Evolutionary conservation across 2,329 filamentous ascomycete genomes (phyloP).

Genomic region (Curvularia eragrostidis): DNA sequence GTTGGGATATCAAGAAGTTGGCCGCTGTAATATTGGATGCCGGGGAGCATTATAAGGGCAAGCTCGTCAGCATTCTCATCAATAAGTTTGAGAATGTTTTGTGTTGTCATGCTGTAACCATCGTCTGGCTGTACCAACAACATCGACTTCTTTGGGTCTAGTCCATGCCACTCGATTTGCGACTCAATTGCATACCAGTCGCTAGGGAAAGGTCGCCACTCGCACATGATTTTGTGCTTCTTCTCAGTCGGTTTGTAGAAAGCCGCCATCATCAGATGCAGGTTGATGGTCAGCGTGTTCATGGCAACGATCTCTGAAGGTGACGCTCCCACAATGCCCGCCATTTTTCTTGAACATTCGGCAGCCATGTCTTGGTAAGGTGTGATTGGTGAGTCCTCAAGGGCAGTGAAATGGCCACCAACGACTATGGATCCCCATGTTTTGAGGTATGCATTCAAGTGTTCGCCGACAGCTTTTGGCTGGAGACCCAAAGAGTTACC

Average conservation of each 20-base stretch:
- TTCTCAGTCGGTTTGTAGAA: slow-evolving; percentile 75
- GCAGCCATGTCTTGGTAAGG: slow-evolving; percentile 82
- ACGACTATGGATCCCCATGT: slow-evolving; percentile 87
- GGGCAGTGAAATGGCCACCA: slow-evolving; percentile 76
- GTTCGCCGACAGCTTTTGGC: slow-evolving; percentile 70
- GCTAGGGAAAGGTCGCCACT: slow-evolving; percentile 88
- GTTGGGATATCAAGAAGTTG: slow-evolving; percentile 81
- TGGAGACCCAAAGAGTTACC: slow-evolving; percentile 90
- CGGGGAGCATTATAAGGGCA: slow-evolving; percentile 79
- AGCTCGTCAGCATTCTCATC: slow-evolving; percentile 74
- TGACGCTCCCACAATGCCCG: slow-evolving; percentile 75
- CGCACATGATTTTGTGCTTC: slow-evolving; percentile 79
- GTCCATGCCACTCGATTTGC: slow-evolving; percentile 74
- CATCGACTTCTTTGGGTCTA: slow-evolving; percentile 68
- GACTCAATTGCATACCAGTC: slow-evolving; percentile 87
- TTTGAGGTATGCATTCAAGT: slow-evolving; percentile 74
- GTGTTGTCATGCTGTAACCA: slow-evolving; percentile 68
- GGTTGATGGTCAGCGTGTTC: slow-evolving; percentile 82
- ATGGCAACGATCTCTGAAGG: slow-evolving; percentile 81
- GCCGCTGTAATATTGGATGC: slow-evolving; percentile 89
- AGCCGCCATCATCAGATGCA: slow-evolving; percentile 83
- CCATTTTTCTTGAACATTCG: slow-evolving; percentile 71
- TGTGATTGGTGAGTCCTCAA: slow-evolving; percentile 71
- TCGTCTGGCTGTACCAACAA: slow-evolving; percentile 74
- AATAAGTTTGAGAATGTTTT: slow-evolving; percentile 73